Base-by-base conservation (phyloP, 1,284 basidiomycete species). In the Trametes hirsuta region DNA sequence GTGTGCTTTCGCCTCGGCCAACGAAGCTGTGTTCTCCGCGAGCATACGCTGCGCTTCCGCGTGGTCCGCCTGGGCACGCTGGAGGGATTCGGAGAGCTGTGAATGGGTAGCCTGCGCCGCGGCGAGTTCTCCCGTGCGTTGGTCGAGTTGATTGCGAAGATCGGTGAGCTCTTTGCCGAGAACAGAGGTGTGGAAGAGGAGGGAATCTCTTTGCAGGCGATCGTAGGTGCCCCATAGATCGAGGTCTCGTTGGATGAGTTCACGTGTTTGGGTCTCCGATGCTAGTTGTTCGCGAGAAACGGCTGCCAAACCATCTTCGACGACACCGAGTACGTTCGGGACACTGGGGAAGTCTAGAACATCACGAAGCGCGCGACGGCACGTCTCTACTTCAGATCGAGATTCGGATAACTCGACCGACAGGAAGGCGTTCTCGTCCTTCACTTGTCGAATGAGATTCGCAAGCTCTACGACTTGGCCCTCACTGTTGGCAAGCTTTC, bases 401-500 rank as follows among this genome's bases (percentile, higher is more conserved):
- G 73, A 72, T 22, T 84, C 81, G 11, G 64, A 69, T 12, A 90
- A 69, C 34, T 77, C 75, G 6, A 70, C 66, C 0, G 65, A 54
- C 22, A 90, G 74, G n/a, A 82, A 66, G 6, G 59, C 59, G 59
- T 82, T 87, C 52, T 84, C 77, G 12, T 85, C 82, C 44, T 81
- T 81, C 22, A 76, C 75, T 35, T 84, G 81, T 34, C 86, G 84
- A 65, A 89, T 78, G 35, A 91, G 77, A 58, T 82, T 73, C 0
- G 84, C 85, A 11, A 92, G 75, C 64, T 90, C 88, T 12, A 77
- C 70, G 12, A 89, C 86, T 69, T 91, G 88, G 14, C 74, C 82
- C 57, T 90, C 86, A 9, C 87, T 78, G 66, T 88, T 88, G 36
- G 82, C 84, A 6, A 89, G 75, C 68, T 87, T 89, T 61, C 89